Evolutionary conservation across 805 yeast genomes (phyloP).

Genomic region (Zygoascus bituminiphila): DNA sequence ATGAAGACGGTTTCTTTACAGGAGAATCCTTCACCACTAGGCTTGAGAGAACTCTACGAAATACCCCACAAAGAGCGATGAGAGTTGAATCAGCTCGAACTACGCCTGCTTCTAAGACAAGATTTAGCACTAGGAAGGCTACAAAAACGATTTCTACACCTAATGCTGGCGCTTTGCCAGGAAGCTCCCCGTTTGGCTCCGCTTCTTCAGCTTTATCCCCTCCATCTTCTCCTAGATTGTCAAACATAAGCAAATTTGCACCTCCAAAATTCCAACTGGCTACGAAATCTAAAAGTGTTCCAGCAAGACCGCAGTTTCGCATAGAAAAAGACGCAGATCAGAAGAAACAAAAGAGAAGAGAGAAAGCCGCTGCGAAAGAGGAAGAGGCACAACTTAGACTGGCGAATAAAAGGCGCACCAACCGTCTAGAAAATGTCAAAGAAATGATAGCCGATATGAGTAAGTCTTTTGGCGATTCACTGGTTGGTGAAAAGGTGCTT

Average conservation of each 20-base stretch:
- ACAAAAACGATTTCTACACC: background rate
- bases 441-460: slow-evolving; percentile 6
- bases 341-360: background rate
- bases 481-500: background rate
- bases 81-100: background rate
- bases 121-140: background rate
- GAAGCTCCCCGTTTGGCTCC: background rate
- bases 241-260: background rate
- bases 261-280: background rate
- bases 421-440: background rate
- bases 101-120: background rate
- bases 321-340: background rate
- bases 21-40: background rate
- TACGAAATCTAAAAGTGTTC: background rate
- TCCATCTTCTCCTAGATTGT: background rate
- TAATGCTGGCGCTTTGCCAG: background rate
- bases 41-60: background rate
- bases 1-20: background rate
- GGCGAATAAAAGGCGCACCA: background rate
- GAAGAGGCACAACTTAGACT: background rate
- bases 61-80: background rate
- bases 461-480: background rate
- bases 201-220: background rate
- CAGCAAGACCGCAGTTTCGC: background rate
- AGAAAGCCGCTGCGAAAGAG: slow-evolving; percentile 1